Base-by-base conservation (phyloP, 1,284 basidiomycete genomes). In the Cystobasidium sp. region DNA sequence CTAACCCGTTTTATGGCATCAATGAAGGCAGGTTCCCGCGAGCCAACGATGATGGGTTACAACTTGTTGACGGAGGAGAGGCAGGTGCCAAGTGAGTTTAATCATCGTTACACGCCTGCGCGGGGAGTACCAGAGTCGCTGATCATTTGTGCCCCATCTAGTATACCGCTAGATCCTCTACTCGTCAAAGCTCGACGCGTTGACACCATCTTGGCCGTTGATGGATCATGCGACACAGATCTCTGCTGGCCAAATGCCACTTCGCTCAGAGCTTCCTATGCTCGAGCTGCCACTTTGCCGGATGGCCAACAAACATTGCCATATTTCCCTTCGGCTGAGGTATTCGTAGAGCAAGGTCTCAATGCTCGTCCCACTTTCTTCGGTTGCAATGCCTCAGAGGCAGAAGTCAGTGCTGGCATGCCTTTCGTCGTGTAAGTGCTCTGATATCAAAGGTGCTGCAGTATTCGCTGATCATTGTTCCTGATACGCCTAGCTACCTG, bases 281-380 rank as follows among this genome's bases (percentile, higher is more conserved):
- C 78, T 18, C 77, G 79, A 75, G 75, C 75, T 0, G 58, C 76
- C 2, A 64, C 78, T 24, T 41, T 73, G 7, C 62, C 70, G 0
- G 53, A 66, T 18, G 53, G 75, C 63, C 70, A 76, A 63, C 55
- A 81, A 79, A 55, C 81, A 80, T 1, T 83, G 79, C 75, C 78
- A 43, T 51, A 24, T 71, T 71, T 68, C 46, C 64, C 64, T 20
- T 67, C 64, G 2, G 77, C 84, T 0, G 84, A 85, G 16, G 86
- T 86, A 6, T 91, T 91, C 78, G 79, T 90, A 62, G 82, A 84
- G 14, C 86, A 86, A 8, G 91, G 91, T 16, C 84, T 90, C 10
- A 90, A 89, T 80, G 84, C 85, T 51, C 86, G 90, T 20, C 87
- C 90, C 6, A 89, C 89, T 0, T 91, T 92, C 82, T 92, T 91